Evolutionary conservation across 805 yeast species (phyloP), one percentile per base, ranked within the genome.

Genomic region (Metschnikowia koreensis): DNA sequence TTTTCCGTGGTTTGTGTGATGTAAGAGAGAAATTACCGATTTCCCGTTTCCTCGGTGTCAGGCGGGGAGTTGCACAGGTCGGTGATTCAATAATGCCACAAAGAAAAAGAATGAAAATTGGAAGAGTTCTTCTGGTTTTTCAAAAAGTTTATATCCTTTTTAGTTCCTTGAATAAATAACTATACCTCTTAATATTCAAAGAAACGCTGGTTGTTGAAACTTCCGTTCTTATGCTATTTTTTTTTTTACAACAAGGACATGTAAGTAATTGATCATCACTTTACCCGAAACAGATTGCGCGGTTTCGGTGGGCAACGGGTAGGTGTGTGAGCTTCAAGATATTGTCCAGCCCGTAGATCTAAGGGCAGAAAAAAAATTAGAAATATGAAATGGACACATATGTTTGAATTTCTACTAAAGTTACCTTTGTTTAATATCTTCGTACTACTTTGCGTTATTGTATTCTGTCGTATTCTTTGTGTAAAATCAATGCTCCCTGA

Each of bases 211-310:
- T 15, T 12, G 27, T 22, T 12, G 31, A 16, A 22, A 37, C 29
- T 38, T 31, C n/a, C 26, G 22, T 17, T 37, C n/a, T 12, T 31
- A 17, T 43, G 12, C 29, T 31, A 3, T 31, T 31, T 10, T 28
- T 17, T 37, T 41, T 42, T 22, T 13, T 29, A 29, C 13, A n/a
- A 26, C 37, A 11, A 29, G 34, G 28, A 41, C 50, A 28, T 41
- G 46, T 42, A 41, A 36, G 50, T 47, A 40, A 44, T 44, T 49
- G 48, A 33, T 39, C 44, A 31, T 40, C 44, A 40, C 48, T 44
- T 33, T 39, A 27, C 41, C 47, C 40, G 31, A 44, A 44, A 26
- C 8, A 29, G 34, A 36, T 39, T 39, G 48, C 52, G 45, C 52
- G 48, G 48, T 13, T n/a, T 31, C 40, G 45, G 50, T 45, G 33